A percentile compares a stretch with the other conserved stretches of the same genome.
These are phyloP conservation scores for Penicillium verhagenii DNA, from an alignment of 495 filamentous ascomycete genomes.

Conservation along the genomic window DNA sequence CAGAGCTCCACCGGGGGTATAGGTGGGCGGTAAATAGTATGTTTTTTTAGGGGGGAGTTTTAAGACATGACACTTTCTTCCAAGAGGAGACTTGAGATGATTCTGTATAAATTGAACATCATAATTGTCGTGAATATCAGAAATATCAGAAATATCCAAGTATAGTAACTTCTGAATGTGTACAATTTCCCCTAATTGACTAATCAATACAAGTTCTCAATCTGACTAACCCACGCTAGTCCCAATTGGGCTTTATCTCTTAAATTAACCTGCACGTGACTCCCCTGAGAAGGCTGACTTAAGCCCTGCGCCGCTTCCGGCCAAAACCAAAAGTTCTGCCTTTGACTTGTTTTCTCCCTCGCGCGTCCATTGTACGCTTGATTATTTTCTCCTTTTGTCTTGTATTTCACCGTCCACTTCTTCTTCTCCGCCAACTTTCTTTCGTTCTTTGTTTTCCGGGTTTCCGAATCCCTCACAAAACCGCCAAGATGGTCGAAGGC, in stretches of 20 bases:
- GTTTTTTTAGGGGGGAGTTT: no score
- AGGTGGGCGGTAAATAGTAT: background rate
- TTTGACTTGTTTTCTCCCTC: slow-evolving; percentile 7
- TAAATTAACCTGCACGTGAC: slow-evolving; percentile 7
- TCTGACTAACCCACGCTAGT: background rate
- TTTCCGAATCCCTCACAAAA: background rate
- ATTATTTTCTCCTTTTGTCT: slow-evolving; percentile 8
- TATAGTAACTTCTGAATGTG: no score
- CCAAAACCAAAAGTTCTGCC: slow-evolving; percentile 24
- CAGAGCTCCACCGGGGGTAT: background rate
- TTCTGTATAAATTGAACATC: no score
- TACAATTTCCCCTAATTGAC: background rate
- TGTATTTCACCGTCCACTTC: background rate
- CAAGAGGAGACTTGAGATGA: no score
- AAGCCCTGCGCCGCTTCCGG: slow-evolving; percentile 19
- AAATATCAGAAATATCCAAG: no score
- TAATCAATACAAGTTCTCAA: background rate
- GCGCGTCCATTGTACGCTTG: slow-evolving; percentile 17
- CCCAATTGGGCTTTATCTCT: background rate
- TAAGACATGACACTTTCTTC: no score
- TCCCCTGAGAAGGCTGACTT: slow-evolving; percentile 18
- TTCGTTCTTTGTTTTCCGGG: slow-evolving; percentile 3
- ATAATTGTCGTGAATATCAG: no score
- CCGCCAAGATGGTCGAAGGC: slow-evolving; percentile 63
- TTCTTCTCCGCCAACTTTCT: slow-evolving; percentile 2